Percentiles rank a stretch among this genome's conserved stretches.
Evolutionary conservation across 2,329 filamentous ascomycete species (phyloP).

Genomic region (Exserohilum turcica): DNA sequence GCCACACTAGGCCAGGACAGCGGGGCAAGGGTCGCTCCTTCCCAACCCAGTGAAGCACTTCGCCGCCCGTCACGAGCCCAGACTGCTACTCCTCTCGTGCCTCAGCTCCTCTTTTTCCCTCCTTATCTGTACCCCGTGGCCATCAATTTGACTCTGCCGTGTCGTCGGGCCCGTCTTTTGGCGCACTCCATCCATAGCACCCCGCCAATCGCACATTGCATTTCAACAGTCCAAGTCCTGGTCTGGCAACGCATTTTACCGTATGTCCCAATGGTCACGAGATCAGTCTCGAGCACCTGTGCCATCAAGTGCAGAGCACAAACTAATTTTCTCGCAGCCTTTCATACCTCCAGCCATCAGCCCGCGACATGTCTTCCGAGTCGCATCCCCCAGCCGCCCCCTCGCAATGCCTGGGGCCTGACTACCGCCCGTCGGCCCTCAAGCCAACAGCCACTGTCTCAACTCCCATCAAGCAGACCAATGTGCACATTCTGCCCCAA

Average conservation of each 20-base stretch:
- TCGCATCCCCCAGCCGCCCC: slow-evolving; percentile 47
- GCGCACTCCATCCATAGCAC: slow-evolving; percentile 18
- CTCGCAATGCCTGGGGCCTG: slow-evolving; percentile 73
- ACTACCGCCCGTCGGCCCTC: slow-evolving; percentile 75
- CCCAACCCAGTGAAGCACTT: slow-evolving; percentile 32
- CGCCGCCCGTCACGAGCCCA: slow-evolving; percentile 45
- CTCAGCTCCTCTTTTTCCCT: slow-evolving; percentile 23
- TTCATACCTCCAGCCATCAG: slow-evolving; percentile 4
- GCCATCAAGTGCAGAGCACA: background rate
- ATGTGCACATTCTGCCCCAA: slow-evolving; percentile 88
- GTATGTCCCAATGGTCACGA: slow-evolving; percentile 1
- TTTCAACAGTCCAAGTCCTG: slow-evolving; percentile 3
- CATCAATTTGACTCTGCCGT: slow-evolving; percentile 17
- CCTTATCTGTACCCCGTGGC: slow-evolving; percentile 26
- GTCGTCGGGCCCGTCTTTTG: slow-evolving; percentile 16
- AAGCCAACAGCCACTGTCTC: slow-evolving; percentile 91
- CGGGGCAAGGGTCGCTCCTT: slow-evolving; percentile 29
- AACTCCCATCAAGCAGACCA: slow-evolving; percentile 77
- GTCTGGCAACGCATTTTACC: background rate
- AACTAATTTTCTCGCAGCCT: slow-evolving; percentile 11
- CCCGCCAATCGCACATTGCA: slow-evolving; percentile 10
- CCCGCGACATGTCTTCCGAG: slow-evolving; percentile 34
- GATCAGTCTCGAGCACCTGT: background rate
- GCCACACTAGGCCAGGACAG: slow-evolving; percentile 25
- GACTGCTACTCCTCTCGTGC: slow-evolving; percentile 22